A percentile compares a stretch with the other conserved stretches of the same genome.
phyloP scores from a whole-genome alignment of 768 basidiomycete genomes.

The Coprinellus aureogranulatus region DNA sequence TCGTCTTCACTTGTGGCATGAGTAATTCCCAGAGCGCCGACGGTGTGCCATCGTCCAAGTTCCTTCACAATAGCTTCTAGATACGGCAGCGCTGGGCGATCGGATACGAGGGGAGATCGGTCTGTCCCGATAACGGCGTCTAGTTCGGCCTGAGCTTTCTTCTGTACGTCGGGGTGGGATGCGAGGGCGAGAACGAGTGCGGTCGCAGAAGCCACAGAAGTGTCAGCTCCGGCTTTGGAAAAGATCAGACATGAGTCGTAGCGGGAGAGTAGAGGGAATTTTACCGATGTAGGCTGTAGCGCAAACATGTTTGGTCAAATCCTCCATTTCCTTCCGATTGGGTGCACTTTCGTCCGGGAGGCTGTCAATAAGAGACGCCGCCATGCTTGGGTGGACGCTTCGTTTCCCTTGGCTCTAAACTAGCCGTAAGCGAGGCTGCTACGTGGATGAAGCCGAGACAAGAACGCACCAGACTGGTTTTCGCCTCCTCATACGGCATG shows the following conservation, averaged over 20 bases:
- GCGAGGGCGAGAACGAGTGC: constrained; percentile 13
- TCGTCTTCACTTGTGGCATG: constrained; percentile 10
- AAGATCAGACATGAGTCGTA: neutral
- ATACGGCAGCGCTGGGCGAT: constrained; percentile 15
- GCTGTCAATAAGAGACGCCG: neutral
- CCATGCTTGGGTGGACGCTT: neutral
- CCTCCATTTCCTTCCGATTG: neutral
- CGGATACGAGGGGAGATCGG: constrained; percentile 14
- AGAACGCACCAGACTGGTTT: neutral
- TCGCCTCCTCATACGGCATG: neutral
- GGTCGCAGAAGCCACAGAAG: neutral
- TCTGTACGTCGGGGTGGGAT: constrained; percentile 14
- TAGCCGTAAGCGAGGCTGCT: no score
- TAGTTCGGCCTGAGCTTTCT: constrained; percentile 13
- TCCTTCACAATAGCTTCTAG: constrained; percentile 16
- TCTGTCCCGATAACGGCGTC: constrained; percentile 15
- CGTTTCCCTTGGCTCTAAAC: neutral
- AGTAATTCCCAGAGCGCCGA: constrained; percentile 21
- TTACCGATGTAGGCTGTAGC: neutral
- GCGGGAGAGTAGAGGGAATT: neutral
- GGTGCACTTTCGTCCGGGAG: neutral
- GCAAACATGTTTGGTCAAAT: neutral
- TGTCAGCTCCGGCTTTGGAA: neutral
- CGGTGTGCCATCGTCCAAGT: constrained; percentile 9
- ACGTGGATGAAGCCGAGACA: no score